A percentile compares a stretch with the other conserved stretches of the same genome.
These are phyloP conservation scores for Ganoderma leucocontextum DNA, from an alignment of 1,284 basidiomycete species.

Conservation along the genomic window DNA sequence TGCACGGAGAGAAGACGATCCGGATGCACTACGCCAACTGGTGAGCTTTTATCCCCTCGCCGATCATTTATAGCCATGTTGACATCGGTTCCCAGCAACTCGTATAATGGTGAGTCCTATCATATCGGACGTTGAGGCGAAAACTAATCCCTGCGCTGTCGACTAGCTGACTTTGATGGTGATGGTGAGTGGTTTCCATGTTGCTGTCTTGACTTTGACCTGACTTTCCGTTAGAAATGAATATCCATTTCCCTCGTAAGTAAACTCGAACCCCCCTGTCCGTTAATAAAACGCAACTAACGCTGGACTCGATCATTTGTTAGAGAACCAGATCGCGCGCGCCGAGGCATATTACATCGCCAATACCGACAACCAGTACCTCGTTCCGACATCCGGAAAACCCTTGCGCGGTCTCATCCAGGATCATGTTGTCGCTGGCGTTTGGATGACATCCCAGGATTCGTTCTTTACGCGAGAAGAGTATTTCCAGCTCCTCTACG, in stretches of 20 bases:
- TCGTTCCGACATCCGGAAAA: slow-evolving; percentile 98
- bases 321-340: slow-evolving; percentile 92
- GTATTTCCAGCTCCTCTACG: slow-evolving; percentile 97
- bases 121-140: background rate
- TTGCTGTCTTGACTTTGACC: slow-evolving; percentile 14
- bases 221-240: slow-evolving; percentile 81
- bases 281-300: slow-evolving; percentile 11
- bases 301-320: slow-evolving; percentile 20
- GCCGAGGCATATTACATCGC: slow-evolving; percentile 95
- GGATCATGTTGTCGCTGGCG: slow-evolving; percentile 98
- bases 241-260: slow-evolving; percentile 98
- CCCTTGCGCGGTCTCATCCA: slow-evolving; percentile 98
- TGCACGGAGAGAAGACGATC: slow-evolving; percentile 98
- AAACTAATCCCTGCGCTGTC: slow-evolving; percentile 13
- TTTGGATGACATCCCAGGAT: slow-evolving; percentile 99
- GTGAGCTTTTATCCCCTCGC: slow-evolving; percentile 50
- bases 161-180: slow-evolving; percentile 95
- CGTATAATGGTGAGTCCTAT: slow-evolving; percentile 84
- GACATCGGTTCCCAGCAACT: slow-evolving; percentile 71
- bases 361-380: slow-evolving; percentile 99
- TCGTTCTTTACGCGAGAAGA: slow-evolving; percentile 95
- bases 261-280: slow-evolving; percentile 32
- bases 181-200: slow-evolving; percentile 68
- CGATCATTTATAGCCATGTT: slow-evolving; percentile 2
- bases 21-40: slow-evolving; percentile 99